Evolutionary conservation across 2,329 filamentous ascomycete species (phyloP), one percentile per base, ranked within the genome.

Genomic region (Sporothrix sp.): DNA sequence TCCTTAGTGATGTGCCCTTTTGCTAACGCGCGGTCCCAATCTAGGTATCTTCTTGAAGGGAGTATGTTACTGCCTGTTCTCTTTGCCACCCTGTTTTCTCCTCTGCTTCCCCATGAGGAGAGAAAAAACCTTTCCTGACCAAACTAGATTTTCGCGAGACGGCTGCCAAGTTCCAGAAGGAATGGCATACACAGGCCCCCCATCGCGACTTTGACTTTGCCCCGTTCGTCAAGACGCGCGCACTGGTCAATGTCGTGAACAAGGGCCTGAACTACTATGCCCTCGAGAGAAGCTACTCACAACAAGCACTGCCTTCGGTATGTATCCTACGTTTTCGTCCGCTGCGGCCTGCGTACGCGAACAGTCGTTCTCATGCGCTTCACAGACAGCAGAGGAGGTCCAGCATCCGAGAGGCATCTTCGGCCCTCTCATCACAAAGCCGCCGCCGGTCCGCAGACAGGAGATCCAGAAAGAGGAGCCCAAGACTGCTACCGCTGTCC

Each of bases 131-230:
- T n/a, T n/a, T n/a, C n/a, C n/a, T 20, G 36, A 48, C 53, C 58
- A 54, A 59, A 54, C 49, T 3, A 25, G 80, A 82, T 70, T 84
- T 81, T 69, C 75, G 76, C 66, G 80, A 83, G 65, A 81, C 80
- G 38, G 80, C 80, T 50, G 75, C 78, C 67, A 81, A 81, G 63
- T 77, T 84, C 58, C 79, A 82, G 61, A 82, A 82, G 63, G 79
- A 84, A 68, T 84, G 80, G 80, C 74, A 79, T 65, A 69, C 81
- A 57, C 69, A 73, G 60, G 71, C 78, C 65, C 80, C 80, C 59
- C 78, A 82, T 63, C 73, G 74, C 60, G 70, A 81, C 54, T 76
- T 84, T 56, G 70, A 75, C 54, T 84, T 83, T 65, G 80, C 80
- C 63, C 75, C 73, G 61, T 74, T 82, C 66, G 78, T 84, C 65